Percentiles rank a stretch among this genome's conserved stretches.
These are phyloP conservation scores for Eucalyptus erythrocorys DNA, from an alignment of 345 rosid genomes.

Conservation along the genomic window DNA sequence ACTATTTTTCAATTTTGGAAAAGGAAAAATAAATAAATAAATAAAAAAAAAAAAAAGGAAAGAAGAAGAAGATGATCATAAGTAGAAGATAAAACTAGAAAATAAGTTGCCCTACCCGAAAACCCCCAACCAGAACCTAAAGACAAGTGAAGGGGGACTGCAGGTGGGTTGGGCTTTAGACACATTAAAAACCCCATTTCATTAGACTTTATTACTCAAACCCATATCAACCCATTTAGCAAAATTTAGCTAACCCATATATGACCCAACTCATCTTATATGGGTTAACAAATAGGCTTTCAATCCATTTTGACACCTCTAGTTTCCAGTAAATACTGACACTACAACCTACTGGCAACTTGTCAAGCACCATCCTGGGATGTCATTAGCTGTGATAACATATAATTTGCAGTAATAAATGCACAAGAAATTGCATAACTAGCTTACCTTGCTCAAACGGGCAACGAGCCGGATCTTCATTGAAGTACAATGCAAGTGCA, in stretches of 20 bases:
- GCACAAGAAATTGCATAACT: background rate
- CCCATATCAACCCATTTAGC: background rate
- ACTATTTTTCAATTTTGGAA: background rate
- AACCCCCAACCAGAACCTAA: background rate
- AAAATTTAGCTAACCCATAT: background rate
- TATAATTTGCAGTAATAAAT: background rate
- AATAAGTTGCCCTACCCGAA: background rate
- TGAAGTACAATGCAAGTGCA: slow-evolving; percentile 89
- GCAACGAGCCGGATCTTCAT: slow-evolving; percentile 93
- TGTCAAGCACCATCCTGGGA: background rate
- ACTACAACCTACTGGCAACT: background rate
- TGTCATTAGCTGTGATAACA: background rate
- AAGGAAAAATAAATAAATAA: background rate
- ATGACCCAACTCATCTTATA: background rate
- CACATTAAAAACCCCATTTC: background rate
- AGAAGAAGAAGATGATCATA: background rate
- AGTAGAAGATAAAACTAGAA: background rate
- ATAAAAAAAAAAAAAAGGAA: too few species aligned
- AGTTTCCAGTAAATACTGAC: background rate
- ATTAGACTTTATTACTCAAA: background rate
- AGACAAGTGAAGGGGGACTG: background rate
- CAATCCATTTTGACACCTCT: background rate
- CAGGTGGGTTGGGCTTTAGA: background rate
- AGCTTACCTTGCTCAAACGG: slow-evolving; percentile 95
- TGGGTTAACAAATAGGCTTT: background rate